Evolutionary conservation across 164 flowering plant genomes (phyloP), one percentile per base, ranked within the genome.

Genomic region (Macadamia integrifolia): DNA sequence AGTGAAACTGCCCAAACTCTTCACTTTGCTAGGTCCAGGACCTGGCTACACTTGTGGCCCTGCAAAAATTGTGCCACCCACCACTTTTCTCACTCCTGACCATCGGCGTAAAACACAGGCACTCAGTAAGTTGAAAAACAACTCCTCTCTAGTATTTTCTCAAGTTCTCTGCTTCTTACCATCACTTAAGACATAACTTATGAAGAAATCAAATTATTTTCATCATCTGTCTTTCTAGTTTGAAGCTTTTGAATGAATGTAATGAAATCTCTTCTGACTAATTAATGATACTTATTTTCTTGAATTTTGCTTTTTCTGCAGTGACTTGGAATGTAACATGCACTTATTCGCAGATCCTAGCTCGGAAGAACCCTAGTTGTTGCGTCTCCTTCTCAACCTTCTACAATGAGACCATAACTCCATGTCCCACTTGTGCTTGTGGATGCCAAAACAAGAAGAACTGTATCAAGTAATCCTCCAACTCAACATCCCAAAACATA

Each of bases 251-350:
- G 40, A 2, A 2, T 35, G 40, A 2, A 35, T 35, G 40, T 23
- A 23, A 35, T 35, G 40, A 5, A 35, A 17, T 65, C 18, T 17
- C 40, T 32, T 52, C 64, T 18, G 23, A 23, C 23, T 23, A 23
- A 23, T 23, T 46, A 5, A 10, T 48, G 8, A 17, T 60, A 28
- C 55, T 62, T 31, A 44, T 4, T 32, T 14, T 43, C 23, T 23
- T 23, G 23, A 23, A 23, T 12, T 29, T 63, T 40, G 43, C 65
- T 67, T 11, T 28, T 57, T 74, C 23, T 79, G 84, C 92, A 91
- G 93, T 88, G 92, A 91, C 92, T 61, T 89, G 94, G 94, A 88
- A 88, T 71, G 88, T 91, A 53, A 91, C 95, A 0, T 91, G 95
- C 84, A 90, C 93, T 15, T 90, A 87, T 58, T 90, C 96, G 1